A percentile compares a stretch with the other conserved stretches of the same genome.
phyloP scores from a whole-genome alignment of 306 rosid species.

The Leucaena leucocephala region DNA sequence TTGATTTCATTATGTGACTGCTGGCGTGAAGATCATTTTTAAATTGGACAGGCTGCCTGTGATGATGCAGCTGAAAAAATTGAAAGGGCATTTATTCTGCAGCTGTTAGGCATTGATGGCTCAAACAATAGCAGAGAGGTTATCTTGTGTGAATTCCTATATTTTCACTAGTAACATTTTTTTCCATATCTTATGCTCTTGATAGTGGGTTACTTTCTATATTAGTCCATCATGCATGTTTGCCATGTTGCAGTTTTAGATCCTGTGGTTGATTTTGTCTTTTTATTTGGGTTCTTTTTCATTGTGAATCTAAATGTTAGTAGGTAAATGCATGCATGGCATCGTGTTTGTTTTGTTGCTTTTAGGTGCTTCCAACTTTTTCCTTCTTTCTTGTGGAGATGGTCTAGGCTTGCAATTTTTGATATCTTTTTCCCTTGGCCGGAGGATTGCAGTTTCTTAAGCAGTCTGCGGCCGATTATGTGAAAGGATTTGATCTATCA shows the following conservation, averaged over 20 bases:
- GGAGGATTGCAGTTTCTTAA: conserved; percentile 75
- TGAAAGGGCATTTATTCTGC: conserved; percentile 90
- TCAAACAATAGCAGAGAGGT: conserved; percentile 78
- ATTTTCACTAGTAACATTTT: neutral
- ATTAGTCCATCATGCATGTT: conserved; percentile 1
- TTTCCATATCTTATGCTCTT: conserved; percentile 9
- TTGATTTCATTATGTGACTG: conserved; percentile 26
- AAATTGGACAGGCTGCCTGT: conserved; percentile 68
- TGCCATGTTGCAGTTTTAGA: conserved; percentile 15
- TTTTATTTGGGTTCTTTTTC: conserved; percentile 26
- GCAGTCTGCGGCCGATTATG: conserved; percentile 80
- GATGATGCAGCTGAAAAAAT: conserved; percentile 67
- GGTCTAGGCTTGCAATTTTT: conserved; percentile 36
- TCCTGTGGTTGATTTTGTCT: neutral
- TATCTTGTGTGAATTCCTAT: conserved; percentile 34
- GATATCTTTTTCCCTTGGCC: conserved; percentile 37
- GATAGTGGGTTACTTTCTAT: neutral
- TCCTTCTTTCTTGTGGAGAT: conserved; percentile 22
- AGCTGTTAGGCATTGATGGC: conserved; percentile 63
- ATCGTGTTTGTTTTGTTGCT: conserved; percentile 18
- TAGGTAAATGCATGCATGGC: conserved; percentile 3
- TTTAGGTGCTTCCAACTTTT: conserved; percentile 19
- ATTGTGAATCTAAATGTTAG: conserved; percentile 24
- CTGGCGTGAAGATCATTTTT: conserved; percentile 29
- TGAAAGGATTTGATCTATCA: conserved; percentile 69